Evolutionary conservation across 805 yeast species (phyloP).

Genomic region (Kuraishia ogatae): DNA sequence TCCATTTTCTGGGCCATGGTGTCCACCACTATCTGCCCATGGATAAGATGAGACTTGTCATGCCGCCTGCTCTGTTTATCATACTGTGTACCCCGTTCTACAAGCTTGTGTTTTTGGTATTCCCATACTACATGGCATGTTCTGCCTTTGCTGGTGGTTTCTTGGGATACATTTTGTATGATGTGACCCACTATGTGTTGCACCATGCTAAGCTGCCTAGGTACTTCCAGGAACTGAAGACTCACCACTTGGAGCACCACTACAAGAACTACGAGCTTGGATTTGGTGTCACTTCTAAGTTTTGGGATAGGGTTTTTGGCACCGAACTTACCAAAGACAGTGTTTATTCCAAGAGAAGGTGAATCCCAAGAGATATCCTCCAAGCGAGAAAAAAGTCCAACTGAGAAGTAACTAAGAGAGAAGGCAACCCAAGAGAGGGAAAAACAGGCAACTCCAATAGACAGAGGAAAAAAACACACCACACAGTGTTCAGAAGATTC

Average conservation of each 20-base stretch:
- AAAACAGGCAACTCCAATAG: too few species aligned
- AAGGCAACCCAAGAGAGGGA: too few species aligned
- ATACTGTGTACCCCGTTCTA: slow-evolving; percentile 74
- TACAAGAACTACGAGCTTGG: slow-evolving; percentile 96
- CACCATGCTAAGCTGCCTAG: slow-evolving; percentile 83
- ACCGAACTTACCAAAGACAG: slow-evolving; percentile 53
- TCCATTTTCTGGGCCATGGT: slow-evolving; percentile 91
- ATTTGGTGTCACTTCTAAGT: slow-evolving; percentile 88
- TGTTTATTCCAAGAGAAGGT: slow-evolving; percentile 30
- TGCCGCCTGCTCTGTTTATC: slow-evolving; percentile 88
- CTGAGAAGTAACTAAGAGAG: too few species aligned
- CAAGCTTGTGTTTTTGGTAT: slow-evolving; percentile 59
- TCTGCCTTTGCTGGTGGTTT: slow-evolving; percentile 94
- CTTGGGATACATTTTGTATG: slow-evolving; percentile 88
- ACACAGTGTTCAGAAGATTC: too few species aligned
- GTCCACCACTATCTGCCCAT: slow-evolving; percentile 96
- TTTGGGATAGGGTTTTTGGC: slow-evolving; percentile 90
- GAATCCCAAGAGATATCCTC: neutral
- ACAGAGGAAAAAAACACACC: too few species aligned
- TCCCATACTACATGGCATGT: slow-evolving; percentile 82
- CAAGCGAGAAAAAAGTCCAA: too few species aligned
- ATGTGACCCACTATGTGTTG: slow-evolving; percentile 86
- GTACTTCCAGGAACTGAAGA: slow-evolving; percentile 71
- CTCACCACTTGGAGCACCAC: slow-evolving; percentile 93
- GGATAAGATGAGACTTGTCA: slow-evolving; percentile 88